Evolutionary conservation across 176 grass and related monocot genomes (phyloP), one percentile per base, ranked within the genome.

Genomic region (Aegilops sharonensis): DNA sequence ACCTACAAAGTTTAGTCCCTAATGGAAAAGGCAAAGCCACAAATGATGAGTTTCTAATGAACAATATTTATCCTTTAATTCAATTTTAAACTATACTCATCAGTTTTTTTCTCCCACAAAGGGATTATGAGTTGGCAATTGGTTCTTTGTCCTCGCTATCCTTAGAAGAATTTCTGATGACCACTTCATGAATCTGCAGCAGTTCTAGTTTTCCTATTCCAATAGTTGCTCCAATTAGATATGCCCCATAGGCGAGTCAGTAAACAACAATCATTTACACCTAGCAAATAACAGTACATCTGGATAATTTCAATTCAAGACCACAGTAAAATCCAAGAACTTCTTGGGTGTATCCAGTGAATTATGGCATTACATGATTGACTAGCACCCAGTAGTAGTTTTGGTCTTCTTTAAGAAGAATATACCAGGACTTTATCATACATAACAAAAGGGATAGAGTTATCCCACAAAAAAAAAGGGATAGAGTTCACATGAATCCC

Each of bases 1-100:
- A 75, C 37, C 23, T 64, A 75, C 25, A 75, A 63, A 34, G 43
- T 14, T 84, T 73, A 73, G 35, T 64, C 82, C 57, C 67, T n/a
- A 47, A 75, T 9, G 29, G 43, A 5, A 34, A 11, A 81, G 20
- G 54, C 3, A 45, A 84, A 50, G 9, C 17, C 60, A 6, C 35
- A 63, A 63, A 73, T 47, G 5, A 1, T 6, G 21, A 36, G 4
- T 82, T 82, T 56, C 69, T 75, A 64, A 64, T 48, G 57, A 34
- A 45, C 0, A 84, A 9, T 25, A n/a, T 47, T 21, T 17, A 48
- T 32, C 60, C 6, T 48, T 35, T 66, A 15, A 72, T 67, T 85
- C 34, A 35, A 8, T 77, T 34, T 37, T 54, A 67, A 54, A 7
- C 12, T 85, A 78, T 37, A 37, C 5, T 56, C 61, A 56, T 78